Base-by-base conservation (phyloP, 768 basidiomycete genomes). In the Leccinum aurantiacum region DNA sequence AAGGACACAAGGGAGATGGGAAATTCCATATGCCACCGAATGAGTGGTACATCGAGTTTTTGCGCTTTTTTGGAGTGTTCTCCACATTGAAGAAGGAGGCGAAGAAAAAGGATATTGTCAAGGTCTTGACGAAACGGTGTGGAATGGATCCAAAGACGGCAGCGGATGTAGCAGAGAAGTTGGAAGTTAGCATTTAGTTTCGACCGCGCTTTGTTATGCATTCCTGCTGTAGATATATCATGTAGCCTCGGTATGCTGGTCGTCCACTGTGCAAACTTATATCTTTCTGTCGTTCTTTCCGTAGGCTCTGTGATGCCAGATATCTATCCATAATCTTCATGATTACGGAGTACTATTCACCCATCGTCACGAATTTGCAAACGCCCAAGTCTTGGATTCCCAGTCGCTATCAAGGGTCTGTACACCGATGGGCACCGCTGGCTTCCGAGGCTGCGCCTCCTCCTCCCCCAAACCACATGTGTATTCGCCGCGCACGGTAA, bases 91-190 rank as follows among this genome's bases (percentile, higher is more conserved):
- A 63, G 64, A 63, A 48, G 60, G 60, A 53, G 35, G 57, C 62
- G 53, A 67, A 66, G 63, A 58, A 56, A 7, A 72, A 69, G 60
- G 68, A 69, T 3, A 54, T 72, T 2, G 1, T 65, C 19, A 67
- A 73, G 51, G 62, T 64, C 11, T 55, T 72, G 60, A 68, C 60
- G 47, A 75, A 74, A 56, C 72, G 73, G 48, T 75, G 73, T 64
- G 59, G 52, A 38, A 33, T 73, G 54, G 59, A 65, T 31, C 50
- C 54, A 10, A 64, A 59, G 44, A 25, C 62, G 48, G 72, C 70
- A 24, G 60, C 56, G 19, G 61, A 68, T 5, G 63, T 73, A 25
- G 65, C 72, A 35, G 38, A 2, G 14, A 65, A 63, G 56, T 53
- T 73, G 37, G 61, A 60, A 48, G 44, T 53, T 15, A 58, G 27